Evolutionary conservation across 257 asterid genomes (phyloP).

Genomic region (Solanum sejunctum): DNA sequence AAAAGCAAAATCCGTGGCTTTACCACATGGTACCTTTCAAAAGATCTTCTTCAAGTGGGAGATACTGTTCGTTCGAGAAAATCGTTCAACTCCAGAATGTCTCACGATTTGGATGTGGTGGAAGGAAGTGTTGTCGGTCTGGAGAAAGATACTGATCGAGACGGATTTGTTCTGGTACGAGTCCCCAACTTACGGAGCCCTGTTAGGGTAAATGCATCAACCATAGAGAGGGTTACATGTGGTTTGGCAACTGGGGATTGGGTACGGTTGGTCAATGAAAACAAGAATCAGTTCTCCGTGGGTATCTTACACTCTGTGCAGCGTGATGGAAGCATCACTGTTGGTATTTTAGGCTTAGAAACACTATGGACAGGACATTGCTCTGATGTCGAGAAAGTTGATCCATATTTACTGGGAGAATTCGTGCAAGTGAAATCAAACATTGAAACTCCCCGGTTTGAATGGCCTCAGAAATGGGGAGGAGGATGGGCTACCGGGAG

Average conservation of each 20-base stretch:
- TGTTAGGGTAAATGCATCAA: conserved; percentile 24
- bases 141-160: conserved; percentile 42
- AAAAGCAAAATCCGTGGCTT: conserved; percentile 22
- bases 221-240: conserved; percentile 40
- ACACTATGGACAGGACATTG: conserved; percentile 41
- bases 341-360: conserved; percentile 41
- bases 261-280: conserved; percentile 31
- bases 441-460: conserved; percentile 30
- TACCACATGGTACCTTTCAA: conserved; percentile 44
- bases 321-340: conserved; percentile 34
- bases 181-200: conserved; percentile 26
- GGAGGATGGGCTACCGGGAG: conserved; percentile 44
- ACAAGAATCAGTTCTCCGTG: conserved; percentile 24
- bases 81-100: conserved; percentile 12
- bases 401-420: conserved; percentile 29
- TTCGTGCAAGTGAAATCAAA: conserved; percentile 35
- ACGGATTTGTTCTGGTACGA: conserved; percentile 35
- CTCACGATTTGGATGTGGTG: conserved; percentile 17
- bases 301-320: conserved; percentile 43
- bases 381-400: conserved; percentile 29
- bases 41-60: conserved; percentile 46
- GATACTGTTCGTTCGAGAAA: conserved; percentile 49
- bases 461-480: conserved; percentile 43
- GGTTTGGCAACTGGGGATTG: conserved; percentile 57
- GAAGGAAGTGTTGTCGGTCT: conserved; percentile 49